Percentiles rank a stretch among this genome's conserved stretches.
Evolutionary conservation across 345 rosid species (phyloP).

Genomic region (Boechera retrofracta): DNA sequence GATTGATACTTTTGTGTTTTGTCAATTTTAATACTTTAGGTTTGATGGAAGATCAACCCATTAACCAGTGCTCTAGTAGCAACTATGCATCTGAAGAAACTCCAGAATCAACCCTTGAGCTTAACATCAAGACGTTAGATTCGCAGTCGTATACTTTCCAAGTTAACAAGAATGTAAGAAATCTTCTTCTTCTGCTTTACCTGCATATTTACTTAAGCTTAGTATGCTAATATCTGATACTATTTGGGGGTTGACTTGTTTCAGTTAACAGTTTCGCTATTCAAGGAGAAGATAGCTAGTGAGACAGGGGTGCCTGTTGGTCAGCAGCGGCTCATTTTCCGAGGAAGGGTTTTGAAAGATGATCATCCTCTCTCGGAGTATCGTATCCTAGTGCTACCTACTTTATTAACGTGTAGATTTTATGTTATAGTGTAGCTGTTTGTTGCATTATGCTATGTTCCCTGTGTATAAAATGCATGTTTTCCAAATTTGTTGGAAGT

Average conservation of each 20-base stretch:
- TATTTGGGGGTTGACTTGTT: constrained; percentile 33
- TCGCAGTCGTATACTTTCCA: constrained; percentile 70
- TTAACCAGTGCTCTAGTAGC: constrained; percentile 59
- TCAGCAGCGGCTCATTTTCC: constrained; percentile 90
- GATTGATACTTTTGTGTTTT: background rate
- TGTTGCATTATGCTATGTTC: constrained; percentile 4
- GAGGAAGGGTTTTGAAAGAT: constrained; percentile 92
- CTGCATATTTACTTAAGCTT: background rate
- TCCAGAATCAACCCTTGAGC: constrained; percentile 66
- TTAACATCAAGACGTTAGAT: constrained; percentile 86
- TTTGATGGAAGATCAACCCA: constrained; percentile 66
- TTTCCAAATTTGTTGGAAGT: background rate
- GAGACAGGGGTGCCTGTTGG: constrained; percentile 77
- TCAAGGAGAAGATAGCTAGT: constrained; percentile 87
- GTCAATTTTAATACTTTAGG: constrained; percentile 18
- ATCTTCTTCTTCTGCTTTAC: background rate
- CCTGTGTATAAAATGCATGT: constrained; percentile 8
- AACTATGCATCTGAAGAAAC: constrained; percentile 54
- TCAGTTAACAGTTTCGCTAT: constrained; percentile 73
- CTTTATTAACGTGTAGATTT: background rate
- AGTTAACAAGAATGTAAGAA: constrained; percentile 77
- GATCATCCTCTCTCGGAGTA: constrained; percentile 87
- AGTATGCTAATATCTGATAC: constrained; percentile 2
- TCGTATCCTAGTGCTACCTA: constrained; percentile 65
- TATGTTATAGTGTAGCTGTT: constrained; percentile 23